These are phyloP conservation scores for Hirschfeldia incana DNA, from an alignment of 345 rosid genomes.

Conservation along the genomic window DNA sequence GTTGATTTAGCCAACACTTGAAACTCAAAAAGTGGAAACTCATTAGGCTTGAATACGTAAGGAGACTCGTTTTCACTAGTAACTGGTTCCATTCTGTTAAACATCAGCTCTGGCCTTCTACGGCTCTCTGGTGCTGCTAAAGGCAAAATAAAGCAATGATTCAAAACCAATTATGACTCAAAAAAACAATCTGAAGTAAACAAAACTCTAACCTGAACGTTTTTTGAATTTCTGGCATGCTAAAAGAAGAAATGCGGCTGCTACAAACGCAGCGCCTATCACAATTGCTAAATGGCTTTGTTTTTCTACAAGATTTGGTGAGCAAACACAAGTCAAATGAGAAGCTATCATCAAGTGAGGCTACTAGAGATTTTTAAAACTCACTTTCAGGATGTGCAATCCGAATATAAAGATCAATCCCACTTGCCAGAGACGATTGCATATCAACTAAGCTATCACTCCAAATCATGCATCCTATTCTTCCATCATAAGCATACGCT, in stretches of 20 bases:
- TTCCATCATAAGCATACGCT: conserved; percentile 49
- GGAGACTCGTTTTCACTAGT: conserved; percentile 31
- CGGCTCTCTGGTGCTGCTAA: conserved; percentile 13
- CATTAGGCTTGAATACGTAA: conserved; percentile 44
- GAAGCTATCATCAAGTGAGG: neutral
- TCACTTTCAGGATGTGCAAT: conserved; percentile 48
- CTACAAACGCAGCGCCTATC: conserved; percentile 7
- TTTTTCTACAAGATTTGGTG: conserved; percentile 20
- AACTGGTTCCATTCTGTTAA: conserved; percentile 35
- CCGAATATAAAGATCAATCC: conserved; percentile 49
- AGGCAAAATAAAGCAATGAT: neutral
- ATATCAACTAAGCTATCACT: conserved; percentile 42
- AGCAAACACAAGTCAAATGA: neutral
- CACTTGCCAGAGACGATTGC: conserved; percentile 36
- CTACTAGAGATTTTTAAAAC: neutral
- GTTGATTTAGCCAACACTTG: conserved; percentile 52
- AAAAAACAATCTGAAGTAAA: neutral
- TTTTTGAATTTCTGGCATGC: conserved; percentile 20
- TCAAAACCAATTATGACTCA: neutral
- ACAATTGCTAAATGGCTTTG: conserved; percentile 7
- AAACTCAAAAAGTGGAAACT: conserved; percentile 41
- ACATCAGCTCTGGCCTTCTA: conserved; percentile 31
- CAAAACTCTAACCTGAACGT: conserved; percentile 26
- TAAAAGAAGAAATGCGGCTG: conserved; percentile 20
- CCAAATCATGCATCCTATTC: conserved; percentile 56